Base-by-base conservation (phyloP, 495 filamentous ascomycete species). In the Podospora pseudocomata region DNA sequence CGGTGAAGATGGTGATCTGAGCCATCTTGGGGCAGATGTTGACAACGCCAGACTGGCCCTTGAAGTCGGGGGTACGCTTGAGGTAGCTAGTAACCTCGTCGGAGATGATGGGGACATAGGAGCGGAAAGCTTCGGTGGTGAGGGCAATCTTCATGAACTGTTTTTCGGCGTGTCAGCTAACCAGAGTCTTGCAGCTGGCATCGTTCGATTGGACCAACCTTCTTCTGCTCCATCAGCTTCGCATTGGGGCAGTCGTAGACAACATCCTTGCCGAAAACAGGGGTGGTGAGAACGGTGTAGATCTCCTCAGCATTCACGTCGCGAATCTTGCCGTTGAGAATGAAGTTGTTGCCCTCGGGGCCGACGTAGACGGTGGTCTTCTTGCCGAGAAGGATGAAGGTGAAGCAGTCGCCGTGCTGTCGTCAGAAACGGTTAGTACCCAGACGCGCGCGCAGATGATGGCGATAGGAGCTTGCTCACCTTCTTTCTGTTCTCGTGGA, bases 91-190 rank as follows among this genome's bases (percentile, higher is more conserved):
- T 79, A 54, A 92, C 89, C 78, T 96, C 92, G 68, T 89, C 84
- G 70, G 87, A 85, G 73, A 96, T 94, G 61, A 93, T 85, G 62
- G 88, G 89, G 2, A 93, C 91, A 71, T 94, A 92, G 28, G 86
- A 86, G 68, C 86, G 86, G 76, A 96, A 90, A 44, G 91, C 91
- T 65, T 89, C 83, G 54, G 87, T 87, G 32, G 91, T 92, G 60
- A 96, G 88, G 58, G 91, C 92, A 74, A 92, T 85, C 77, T 96
- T 94, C 86, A 94, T 89, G 77, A 96, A 93, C 89, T 92, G 65
- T 5, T 4, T n/a, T 39, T 19, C 4, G 2, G 4, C 13, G 18
- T 49, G 71, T 72, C 56, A 69, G 65, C 63, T 11, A 16, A 16
- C 39, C 15, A 16, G 2, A 49, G 39, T 49, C 39, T 49, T 49